Percentiles rank a stretch among this genome's conserved stretches.
phyloP scores from a whole-genome alignment of 768 basidiomycete species.

The Dacryopinax primogenitus region DNA sequence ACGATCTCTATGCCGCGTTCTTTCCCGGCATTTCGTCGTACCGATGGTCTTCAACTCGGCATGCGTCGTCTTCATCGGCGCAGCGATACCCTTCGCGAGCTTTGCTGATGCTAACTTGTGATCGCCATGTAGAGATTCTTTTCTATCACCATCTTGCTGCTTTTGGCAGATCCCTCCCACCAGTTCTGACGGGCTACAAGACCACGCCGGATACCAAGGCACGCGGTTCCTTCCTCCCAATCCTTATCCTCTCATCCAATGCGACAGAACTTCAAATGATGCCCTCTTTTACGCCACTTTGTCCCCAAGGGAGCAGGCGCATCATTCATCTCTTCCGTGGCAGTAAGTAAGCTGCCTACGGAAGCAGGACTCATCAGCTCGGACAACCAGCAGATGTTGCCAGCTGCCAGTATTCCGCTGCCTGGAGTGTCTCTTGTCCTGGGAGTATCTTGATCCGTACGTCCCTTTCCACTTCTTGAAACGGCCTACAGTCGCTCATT shows the following conservation, averaged over 20 bases:
- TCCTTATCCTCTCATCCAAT: neutral
- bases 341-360: conserved; percentile 46
- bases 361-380: conserved; percentile 37
- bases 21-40: conserved; percentile 88
- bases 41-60: conserved; percentile 93
- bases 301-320: conserved; percentile 96
- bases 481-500: no score
- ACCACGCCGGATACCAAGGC: conserved; percentile 90
- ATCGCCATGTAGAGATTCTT: conserved; percentile 75
- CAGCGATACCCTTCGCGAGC: conserved; percentile 86
- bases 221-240: neutral
- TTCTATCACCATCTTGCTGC: conserved; percentile 67
- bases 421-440: conserved; percentile 93
- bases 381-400: conserved; percentile 44
- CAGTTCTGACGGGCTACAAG: conserved; percentile 70
- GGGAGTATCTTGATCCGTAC: conserved; percentile 42
- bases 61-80: conserved; percentile 86
- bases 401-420: conserved; percentile 72
- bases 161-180: conserved; percentile 66
- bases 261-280: conserved; percentile 62
- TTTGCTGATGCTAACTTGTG: conserved; percentile 53
- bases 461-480: neutral
- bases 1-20: conserved; percentile 90
- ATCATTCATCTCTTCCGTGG: conserved; percentile 83
- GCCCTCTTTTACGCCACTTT: conserved; percentile 89